Evolutionary conservation across 1,139 yeast species (phyloP).

Genomic region (Wickerhamomyces sp.): DNA sequence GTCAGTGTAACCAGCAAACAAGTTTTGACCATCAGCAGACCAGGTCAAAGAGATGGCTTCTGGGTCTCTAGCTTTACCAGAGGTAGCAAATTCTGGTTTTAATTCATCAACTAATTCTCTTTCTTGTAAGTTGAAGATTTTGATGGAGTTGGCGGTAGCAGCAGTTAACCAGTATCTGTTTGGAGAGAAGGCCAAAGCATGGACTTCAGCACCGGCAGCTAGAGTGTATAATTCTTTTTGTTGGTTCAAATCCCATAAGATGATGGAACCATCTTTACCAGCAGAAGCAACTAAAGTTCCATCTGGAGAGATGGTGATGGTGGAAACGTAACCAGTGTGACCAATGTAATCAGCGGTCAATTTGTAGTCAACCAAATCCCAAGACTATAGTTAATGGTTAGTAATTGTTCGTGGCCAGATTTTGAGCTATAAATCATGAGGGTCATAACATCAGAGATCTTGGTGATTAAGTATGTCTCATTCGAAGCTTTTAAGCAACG

Average conservation of each 20-base stretch:
- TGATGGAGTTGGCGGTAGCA: slow-evolving; percentile 97
- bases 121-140: slow-evolving; percentile 98
- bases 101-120: slow-evolving; percentile 95
- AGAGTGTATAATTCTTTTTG: slow-evolving; percentile 91
- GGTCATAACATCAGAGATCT: slow-evolving; percentile 98
- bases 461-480: slow-evolving; percentile 98
- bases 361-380: slow-evolving; percentile 88
- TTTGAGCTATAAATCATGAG: too few species aligned
- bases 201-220: slow-evolving; percentile 94
- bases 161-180: slow-evolving; percentile 99
- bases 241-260: slow-evolving; percentile 96
- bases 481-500: slow-evolving; percentile 63
- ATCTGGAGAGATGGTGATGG: slow-evolving; percentile 99
- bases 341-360: slow-evolving; percentile 97
- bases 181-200: slow-evolving; percentile 99
- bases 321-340: slow-evolving; percentile 98
- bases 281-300: slow-evolving; percentile 99
- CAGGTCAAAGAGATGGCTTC: slow-evolving; percentile 98
- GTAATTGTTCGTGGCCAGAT: too few species aligned
- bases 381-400: slow-evolving; percentile 59
- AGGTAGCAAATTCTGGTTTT: slow-evolving; percentile 94
- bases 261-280: slow-evolving; percentile 98
- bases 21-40: slow-evolving; percentile 99
- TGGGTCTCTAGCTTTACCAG: slow-evolving; percentile 90
- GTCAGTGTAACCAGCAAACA: slow-evolving; percentile 99